Conservation (phyloP, 148 eudicot species). For the Nepenthes gracilis region DNA sequence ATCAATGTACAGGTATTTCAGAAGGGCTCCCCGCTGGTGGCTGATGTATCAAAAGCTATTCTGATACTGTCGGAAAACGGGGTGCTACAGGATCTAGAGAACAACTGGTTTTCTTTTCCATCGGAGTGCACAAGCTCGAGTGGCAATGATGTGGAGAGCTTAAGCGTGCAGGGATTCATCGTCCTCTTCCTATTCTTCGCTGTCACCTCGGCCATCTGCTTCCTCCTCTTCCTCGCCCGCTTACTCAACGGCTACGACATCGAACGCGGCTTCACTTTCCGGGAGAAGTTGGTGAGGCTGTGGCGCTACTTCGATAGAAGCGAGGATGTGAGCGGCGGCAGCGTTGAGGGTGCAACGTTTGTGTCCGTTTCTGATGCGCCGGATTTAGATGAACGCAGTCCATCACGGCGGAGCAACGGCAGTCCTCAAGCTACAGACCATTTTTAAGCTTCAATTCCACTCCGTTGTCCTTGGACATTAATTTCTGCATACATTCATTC, state of each 20-base stretch:
- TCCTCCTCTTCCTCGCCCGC: conserved; percentile 8
- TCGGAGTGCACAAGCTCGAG: conserved; percentile 9
- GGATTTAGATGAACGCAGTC: too few species aligned
- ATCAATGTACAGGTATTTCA: conserved; percentile 20
- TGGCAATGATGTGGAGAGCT: conserved; percentile 9
- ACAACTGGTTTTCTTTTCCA: conserved; percentile 19
- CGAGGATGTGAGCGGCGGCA: too few species aligned
- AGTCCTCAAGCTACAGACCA: too few species aligned
- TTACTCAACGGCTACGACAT: not conserved
- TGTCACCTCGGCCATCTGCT: conserved; percentile 15
- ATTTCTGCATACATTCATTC: too few species aligned
- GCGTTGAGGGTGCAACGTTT: too few species aligned
- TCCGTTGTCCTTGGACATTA: too few species aligned
- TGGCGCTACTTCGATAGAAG: not conserved
- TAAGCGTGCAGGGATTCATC: conserved; percentile 22
- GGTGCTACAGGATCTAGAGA: conserved; percentile 16
- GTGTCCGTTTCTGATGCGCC: too few species aligned
- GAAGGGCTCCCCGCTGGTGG: conserved; percentile 36
- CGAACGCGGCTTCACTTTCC: not conserved
- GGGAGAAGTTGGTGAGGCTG: not conserved
- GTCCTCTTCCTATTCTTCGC: conserved; percentile 23
- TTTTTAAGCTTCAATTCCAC: too few species aligned
- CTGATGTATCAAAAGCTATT: conserved; percentile 33
- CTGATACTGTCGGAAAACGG: conserved; percentile 24
- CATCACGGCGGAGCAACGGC: too few species aligned